Conservation (phyloP, 176 grass and related monocot genomes). For the Luzula sylvatica region DNA sequence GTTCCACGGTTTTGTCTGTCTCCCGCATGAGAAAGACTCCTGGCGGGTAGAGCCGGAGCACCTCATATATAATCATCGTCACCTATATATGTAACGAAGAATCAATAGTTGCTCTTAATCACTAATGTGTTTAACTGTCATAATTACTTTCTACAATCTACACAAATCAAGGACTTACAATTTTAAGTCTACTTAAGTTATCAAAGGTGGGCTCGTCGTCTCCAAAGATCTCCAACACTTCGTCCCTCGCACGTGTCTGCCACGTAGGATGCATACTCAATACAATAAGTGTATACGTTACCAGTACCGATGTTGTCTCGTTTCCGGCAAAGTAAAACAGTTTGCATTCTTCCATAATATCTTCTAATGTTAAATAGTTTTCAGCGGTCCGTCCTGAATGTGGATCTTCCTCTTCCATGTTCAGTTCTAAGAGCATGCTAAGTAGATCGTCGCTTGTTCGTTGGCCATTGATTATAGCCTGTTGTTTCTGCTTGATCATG, state of each 20-base stretch:
- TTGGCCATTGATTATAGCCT: slow-evolving; percentile 3
- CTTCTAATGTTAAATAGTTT: slow-evolving; percentile 1
- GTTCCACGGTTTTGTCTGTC: slow-evolving; percentile 27
- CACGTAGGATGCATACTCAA: slow-evolving; percentile 73
- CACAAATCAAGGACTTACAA: too few species aligned
- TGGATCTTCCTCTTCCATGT: slow-evolving; percentile 2
- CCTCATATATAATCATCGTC: slow-evolving; percentile 66
- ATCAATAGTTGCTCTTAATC: too few species aligned
- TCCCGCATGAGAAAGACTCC: slow-evolving; percentile 9
- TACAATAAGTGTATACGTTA: slow-evolving; percentile 69
- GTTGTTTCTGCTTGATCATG: slow-evolving; percentile 20
- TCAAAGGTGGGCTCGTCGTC: slow-evolving; percentile 37
- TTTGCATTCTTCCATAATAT: slow-evolving; percentile 85
- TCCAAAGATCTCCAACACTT: slow-evolving; percentile 45
- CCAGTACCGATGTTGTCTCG: slow-evolving; percentile 68
- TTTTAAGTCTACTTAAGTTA: slow-evolving; percentile 40
- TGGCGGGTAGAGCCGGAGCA: slow-evolving; percentile 55
- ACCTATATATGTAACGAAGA: slow-evolving; percentile 18
- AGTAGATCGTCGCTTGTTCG: slow-evolving; percentile 8
- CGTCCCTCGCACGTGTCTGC: slow-evolving; percentile 60
- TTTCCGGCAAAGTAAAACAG: slow-evolving; percentile 84
- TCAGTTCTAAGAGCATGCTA: slow-evolving; percentile 15
- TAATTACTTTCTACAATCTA: too few species aligned
- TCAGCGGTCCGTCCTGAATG: background rate
- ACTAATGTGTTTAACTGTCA: too few species aligned